Conservation (phyloP, 805 yeast species). For the Candida tallmaniae region DNA sequence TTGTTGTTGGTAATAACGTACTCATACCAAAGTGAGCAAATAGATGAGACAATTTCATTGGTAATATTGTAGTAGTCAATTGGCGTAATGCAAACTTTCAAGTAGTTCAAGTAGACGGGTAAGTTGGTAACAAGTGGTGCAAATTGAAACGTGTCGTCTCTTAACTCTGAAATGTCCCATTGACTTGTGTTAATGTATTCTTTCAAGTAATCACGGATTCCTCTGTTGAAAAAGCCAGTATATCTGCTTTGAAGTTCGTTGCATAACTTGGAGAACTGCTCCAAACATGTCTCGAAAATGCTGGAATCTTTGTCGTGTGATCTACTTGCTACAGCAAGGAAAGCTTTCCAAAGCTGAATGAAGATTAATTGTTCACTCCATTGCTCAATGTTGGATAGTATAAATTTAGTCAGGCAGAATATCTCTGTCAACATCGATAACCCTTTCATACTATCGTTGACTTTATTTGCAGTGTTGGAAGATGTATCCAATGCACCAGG, state of each 20-base stretch:
- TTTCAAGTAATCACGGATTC: conserved; percentile 27
- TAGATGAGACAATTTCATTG: conserved; percentile 21
- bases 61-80: conserved; percentile 28
- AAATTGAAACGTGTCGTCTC: conserved; percentile 17
- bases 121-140: conserved; percentile 18
- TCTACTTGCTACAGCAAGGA: conserved; percentile 16
- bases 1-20: conserved; percentile 37
- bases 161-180: conserved; percentile 23
- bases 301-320: conserved; percentile 16
- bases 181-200: conserved; percentile 32
- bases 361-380: conserved; percentile 38
- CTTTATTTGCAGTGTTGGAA: conserved; percentile 18
- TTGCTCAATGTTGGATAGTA: conserved; percentile 24
- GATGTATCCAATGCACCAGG: conserved; percentile 33
- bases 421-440: conserved; percentile 27
- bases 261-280: conserved; percentile 19
- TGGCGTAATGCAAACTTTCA: conserved; percentile 20
- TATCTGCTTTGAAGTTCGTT: conserved; percentile 17
- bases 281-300: conserved; percentile 25
- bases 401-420: conserved; percentile 31
- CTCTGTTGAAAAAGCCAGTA: conserved; percentile 29
- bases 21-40: conserved; percentile 28
- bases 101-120: conserved; percentile 21
- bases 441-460: conserved; percentile 19
- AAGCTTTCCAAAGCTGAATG: conserved; percentile 37